Evolutionary conservation across 148 eudicot genomes (phyloP).

Genomic region (Amaranthus hypochondriacus): DNA sequence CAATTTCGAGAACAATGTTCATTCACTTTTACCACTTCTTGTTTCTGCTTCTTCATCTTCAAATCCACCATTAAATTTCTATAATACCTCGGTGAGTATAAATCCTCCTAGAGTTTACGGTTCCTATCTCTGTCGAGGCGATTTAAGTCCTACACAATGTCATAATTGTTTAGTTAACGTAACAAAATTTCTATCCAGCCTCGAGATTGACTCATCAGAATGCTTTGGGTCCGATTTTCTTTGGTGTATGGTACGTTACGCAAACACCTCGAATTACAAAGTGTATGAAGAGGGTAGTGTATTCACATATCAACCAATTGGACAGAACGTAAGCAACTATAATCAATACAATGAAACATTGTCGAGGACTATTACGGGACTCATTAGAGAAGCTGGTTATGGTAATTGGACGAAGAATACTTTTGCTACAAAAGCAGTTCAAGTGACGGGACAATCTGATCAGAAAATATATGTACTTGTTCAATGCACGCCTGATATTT

Average conservation of each 20-base stretch:
- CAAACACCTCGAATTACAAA: background rate
- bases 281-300: background rate
- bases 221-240: slow-evolving; percentile 5
- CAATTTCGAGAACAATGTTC: background rate
- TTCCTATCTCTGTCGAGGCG: slow-evolving; percentile 2
- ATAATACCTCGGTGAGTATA: slow-evolving; percentile 10
- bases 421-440: slow-evolving; percentile 17
- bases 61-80: background rate
- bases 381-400: slow-evolving; percentile 9
- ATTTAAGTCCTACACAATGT: slow-evolving; percentile 7
- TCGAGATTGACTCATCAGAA: background rate
- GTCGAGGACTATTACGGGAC: background rate
- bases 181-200: background rate
- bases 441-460: background rate
- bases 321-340: background rate
- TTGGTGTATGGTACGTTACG: background rate
- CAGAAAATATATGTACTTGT: slow-evolving; percentile 11
- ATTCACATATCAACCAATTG: background rate
- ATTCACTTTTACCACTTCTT: background rate
- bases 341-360: slow-evolving; percentile 15
- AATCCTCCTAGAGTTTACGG: slow-evolving; percentile 2
- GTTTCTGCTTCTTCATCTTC: background rate
- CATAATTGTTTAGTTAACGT: background rate
- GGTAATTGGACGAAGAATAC: background rate
- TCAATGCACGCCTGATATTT: slow-evolving; percentile 14